A percentile compares a stretch with the other conserved stretches of the same genome.
phyloP scores from a whole-genome alignment of 2,329 filamentous ascomycete species.

The Pseudogymnoascus pannorum region DNA sequence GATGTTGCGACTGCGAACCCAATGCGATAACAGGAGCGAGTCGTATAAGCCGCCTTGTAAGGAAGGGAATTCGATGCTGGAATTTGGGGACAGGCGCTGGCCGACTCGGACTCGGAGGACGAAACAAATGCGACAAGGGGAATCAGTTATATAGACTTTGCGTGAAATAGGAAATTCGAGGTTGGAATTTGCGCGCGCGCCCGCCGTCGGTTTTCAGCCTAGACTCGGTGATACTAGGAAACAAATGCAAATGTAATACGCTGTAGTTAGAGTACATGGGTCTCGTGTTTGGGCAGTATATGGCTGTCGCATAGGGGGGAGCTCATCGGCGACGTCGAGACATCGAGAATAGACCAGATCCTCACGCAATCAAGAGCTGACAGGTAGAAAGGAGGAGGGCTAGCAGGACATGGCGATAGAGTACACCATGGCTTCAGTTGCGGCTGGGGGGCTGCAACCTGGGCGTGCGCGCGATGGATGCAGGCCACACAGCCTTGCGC shows the following conservation, averaged over 20 bases:
- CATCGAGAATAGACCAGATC: background rate
- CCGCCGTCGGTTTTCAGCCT: constrained; percentile 7
- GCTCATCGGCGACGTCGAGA: background rate
- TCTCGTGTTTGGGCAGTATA: background rate
- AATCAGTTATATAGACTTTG: background rate
- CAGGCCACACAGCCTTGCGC: background rate
- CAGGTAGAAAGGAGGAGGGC: background rate
- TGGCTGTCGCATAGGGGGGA: background rate
- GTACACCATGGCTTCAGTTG: too few species aligned
- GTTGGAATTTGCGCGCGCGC: constrained; percentile 13
- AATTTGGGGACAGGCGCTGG: background rate
- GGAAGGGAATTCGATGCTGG: background rate
- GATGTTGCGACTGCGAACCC: background rate
- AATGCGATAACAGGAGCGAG: background rate
- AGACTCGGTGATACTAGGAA: constrained; percentile 16
- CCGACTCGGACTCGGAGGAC: background rate
- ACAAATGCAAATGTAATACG: background rate
- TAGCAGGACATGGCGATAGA: background rate
- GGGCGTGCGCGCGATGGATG: background rate
- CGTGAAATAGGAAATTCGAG: background rate
- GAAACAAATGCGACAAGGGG: background rate
- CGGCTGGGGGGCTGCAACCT: background rate
- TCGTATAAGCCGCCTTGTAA: background rate
- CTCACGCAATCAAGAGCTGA: background rate
- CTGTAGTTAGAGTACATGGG: background rate